These are phyloP conservation scores for Russula vinacea DNA, from an alignment of 768 basidiomycete genomes.

Conservation along the genomic window DNA sequence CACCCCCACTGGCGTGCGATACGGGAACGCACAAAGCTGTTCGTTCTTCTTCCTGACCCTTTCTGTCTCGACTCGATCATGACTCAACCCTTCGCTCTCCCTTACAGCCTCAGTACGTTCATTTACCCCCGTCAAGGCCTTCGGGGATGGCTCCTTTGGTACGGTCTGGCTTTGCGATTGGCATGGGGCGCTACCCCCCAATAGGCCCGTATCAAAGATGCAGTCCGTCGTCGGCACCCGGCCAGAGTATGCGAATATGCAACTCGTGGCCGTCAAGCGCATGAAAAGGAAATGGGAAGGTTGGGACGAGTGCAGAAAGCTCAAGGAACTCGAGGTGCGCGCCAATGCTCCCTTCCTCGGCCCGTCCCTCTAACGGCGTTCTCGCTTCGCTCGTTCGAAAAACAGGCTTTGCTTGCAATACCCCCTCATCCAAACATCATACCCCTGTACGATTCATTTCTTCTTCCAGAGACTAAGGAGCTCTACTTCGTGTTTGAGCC, in stretches of 20 bases:
- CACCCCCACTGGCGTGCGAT: constrained; percentile 62
- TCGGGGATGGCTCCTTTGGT: constrained; percentile 98
- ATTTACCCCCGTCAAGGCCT: constrained; percentile 92
- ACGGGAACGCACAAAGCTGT: constrained; percentile 49
- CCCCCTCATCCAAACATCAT: constrained; percentile 96
- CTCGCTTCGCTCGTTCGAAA: not conserved
- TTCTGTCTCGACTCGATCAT: constrained; percentile 1
- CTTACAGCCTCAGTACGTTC: constrained; percentile 73
- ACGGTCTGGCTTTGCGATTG: constrained; percentile 99
- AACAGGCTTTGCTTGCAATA: constrained; percentile 88
- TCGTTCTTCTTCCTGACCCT: not conserved
- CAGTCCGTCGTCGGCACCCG: constrained; percentile 89
- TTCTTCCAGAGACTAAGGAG: constrained; percentile 92
- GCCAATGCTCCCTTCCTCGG: constrained; percentile 17
- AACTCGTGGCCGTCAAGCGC: constrained; percentile 93
- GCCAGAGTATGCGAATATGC: constrained; percentile 92
- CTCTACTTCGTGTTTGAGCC: constrained; percentile 99
- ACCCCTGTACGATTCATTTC: constrained; percentile 98
- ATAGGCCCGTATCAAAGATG: constrained; percentile 90
- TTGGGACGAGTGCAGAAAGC: constrained; percentile 93
- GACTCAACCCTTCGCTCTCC: not conserved
- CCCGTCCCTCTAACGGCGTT: constrained; percentile 26
- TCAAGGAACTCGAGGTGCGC: constrained; percentile 93
- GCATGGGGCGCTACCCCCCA: constrained; percentile 92
- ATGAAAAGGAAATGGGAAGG: constrained; percentile 99